Evolutionary conservation across 345 rosid genomes (phyloP).

Genomic region (Gossypium sturtianum): DNA sequence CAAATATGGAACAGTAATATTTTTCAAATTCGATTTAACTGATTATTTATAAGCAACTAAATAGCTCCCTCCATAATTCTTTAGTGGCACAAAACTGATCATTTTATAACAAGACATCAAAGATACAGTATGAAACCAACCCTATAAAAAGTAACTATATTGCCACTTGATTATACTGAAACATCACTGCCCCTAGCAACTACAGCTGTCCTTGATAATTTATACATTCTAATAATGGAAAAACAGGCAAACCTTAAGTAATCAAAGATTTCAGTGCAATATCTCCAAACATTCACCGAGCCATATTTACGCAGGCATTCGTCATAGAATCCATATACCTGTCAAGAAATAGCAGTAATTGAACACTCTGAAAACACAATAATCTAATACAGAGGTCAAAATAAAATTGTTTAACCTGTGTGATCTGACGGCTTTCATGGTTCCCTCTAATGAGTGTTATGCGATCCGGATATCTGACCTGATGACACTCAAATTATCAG

Average conservation of each 20-base stretch:
- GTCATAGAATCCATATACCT: constrained; percentile 97
- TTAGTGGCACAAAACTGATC: neutral
- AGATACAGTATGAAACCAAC: neutral
- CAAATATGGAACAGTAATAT: neutral
- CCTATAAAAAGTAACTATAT: neutral
- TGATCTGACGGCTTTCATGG: constrained; percentile 97
- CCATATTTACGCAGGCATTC: constrained; percentile 98
- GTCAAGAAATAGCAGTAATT: constrained; percentile 22
- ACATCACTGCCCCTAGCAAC: constrained; percentile 1
- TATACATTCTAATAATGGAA: constrained; percentile 3
- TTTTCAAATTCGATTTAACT: neutral
- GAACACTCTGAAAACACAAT: constrained; percentile 11
- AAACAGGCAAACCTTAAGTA: constrained; percentile 65
- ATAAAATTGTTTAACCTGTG: constrained; percentile 54
- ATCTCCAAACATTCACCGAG: constrained; percentile 96
- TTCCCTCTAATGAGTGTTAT: constrained; percentile 94
- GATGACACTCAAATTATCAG: constrained; percentile 25
- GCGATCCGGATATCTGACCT: constrained; percentile 97
- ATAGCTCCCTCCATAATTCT: neutral
- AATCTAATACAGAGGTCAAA: constrained; percentile 15
- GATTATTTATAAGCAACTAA: neutral
- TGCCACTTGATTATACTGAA: neutral
- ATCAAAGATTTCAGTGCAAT: constrained; percentile 95
- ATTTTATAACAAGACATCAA: neutral
- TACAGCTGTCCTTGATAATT: neutral